Evolutionary conservation across 2,329 filamentous ascomycete genomes (phyloP).

Genomic region (Beauveria sp.): DNA sequence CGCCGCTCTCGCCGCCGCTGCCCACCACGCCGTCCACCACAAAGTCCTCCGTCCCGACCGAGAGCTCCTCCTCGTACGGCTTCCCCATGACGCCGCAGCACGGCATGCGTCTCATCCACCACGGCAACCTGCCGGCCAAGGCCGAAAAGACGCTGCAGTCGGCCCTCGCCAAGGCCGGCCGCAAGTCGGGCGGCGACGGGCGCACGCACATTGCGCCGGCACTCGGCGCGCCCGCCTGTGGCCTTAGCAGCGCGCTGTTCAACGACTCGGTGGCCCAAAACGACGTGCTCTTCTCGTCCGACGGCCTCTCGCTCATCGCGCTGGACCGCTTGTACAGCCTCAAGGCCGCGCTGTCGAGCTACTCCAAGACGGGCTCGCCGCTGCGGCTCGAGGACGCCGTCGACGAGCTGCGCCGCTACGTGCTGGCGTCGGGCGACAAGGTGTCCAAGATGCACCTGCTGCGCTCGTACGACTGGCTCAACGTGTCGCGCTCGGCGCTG

Average conservation of each 20-base stretch:
- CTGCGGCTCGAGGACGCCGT: conserved; percentile 51
- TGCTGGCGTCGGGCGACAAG: conserved; percentile 45
- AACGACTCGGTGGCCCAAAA: conserved; percentile 51
- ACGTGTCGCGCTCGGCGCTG: conserved; percentile 41
- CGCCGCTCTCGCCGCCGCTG: conserved; percentile 27
- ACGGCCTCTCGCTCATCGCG: conserved; percentile 51
- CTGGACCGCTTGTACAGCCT: conserved; percentile 59
- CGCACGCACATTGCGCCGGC: conserved; percentile 29
- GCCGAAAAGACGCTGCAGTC: conserved; percentile 40
- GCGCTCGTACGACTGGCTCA: conserved; percentile 50
- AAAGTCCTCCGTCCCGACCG: conserved; percentile 28
- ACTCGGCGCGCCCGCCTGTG: conserved; percentile 34
- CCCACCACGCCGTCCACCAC: conserved; percentile 43
- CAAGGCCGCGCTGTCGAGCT: conserved; percentile 52
- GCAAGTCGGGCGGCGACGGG: background rate
- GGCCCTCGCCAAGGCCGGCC: conserved; percentile 40
- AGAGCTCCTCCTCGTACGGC: conserved; percentile 26
- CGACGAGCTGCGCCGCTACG: conserved; percentile 53
- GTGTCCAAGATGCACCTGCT: conserved; percentile 44
- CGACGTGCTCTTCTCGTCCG: conserved; percentile 52
- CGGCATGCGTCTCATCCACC: conserved; percentile 42
- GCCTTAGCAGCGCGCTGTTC: conserved; percentile 44
- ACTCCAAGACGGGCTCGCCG: conserved; percentile 38
- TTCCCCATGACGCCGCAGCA: conserved; percentile 5
- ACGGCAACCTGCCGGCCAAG: conserved; percentile 35